These are phyloP conservation scores for Kuraishia ogatae DNA, from an alignment of 805 yeast genomes.

Conservation along the genomic window DNA sequence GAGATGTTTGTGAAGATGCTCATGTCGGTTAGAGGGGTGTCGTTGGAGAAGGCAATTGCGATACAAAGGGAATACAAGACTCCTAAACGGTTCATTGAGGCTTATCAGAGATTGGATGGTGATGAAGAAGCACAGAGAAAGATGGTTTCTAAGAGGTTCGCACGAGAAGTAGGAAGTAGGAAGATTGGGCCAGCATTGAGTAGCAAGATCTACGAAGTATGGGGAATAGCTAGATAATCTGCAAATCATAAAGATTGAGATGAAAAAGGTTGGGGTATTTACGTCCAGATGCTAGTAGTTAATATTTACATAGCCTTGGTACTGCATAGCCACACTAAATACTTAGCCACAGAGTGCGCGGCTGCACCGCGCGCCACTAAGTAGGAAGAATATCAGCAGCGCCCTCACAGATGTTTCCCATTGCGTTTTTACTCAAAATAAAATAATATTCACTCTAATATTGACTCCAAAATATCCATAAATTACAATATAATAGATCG, in stretches of 20 bases:
- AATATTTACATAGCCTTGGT: too few relatives aligned
- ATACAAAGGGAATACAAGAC: constrained; percentile 70
- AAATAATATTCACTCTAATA: too few relatives aligned
- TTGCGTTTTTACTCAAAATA: too few relatives aligned
- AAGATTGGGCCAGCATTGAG: constrained; percentile 44
- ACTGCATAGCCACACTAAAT: too few relatives aligned
- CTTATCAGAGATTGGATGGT: constrained; percentile 23
- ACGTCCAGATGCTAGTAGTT: too few relatives aligned
- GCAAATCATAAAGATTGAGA: too few relatives aligned
- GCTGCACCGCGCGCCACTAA: too few relatives aligned
- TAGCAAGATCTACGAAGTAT: constrained; percentile 41
- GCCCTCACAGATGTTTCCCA: too few relatives aligned
- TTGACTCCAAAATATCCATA: too few relatives aligned
- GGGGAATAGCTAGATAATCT: constrained; percentile 33
- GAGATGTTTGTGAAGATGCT: constrained; percentile 73
- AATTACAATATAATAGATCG: too few relatives aligned
- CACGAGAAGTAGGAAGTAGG: constrained; percentile 38
- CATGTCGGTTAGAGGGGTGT: constrained; percentile 72
- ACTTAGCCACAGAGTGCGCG: too few relatives aligned
- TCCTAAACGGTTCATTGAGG: constrained; percentile 49
- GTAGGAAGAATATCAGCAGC: too few relatives aligned
- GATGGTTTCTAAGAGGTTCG: constrained; percentile 23
- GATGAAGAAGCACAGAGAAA: constrained; percentile 15
- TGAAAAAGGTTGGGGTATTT: not conserved
- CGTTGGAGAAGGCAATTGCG: constrained; percentile 75